A percentile compares a stretch with the other conserved stretches of the same genome.
Evolutionary conservation across 768 basidiomycete species (phyloP).

Genomic region (Lactifluus rugatus): DNA sequence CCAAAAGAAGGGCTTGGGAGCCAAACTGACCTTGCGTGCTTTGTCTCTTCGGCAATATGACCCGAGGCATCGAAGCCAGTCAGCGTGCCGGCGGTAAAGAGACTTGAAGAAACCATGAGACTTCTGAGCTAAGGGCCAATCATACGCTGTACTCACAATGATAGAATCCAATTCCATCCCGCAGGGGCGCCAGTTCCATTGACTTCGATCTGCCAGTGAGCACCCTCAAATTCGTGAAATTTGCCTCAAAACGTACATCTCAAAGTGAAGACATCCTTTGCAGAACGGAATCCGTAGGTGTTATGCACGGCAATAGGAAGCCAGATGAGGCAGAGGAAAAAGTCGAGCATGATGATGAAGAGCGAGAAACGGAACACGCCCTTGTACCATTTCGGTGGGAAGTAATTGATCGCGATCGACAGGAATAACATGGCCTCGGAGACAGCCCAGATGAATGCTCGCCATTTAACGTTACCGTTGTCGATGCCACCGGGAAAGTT

Average conservation of each 20-base stretch:
- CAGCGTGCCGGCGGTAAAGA: conserved; percentile 80
- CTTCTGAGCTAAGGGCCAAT: neutral
- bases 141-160: conserved; percentile 44
- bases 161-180: conserved; percentile 88
- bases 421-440: conserved; percentile 64
- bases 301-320: conserved; percentile 82
- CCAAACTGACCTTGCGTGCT: conserved; percentile 50
- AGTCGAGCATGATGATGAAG: conserved; percentile 72
- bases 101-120: conserved; percentile 31
- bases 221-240: neutral
- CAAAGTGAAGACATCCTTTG: conserved; percentile 74
- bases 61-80: conserved; percentile 89
- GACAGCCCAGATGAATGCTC: conserved; percentile 75
- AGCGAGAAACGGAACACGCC: conserved; percentile 69
- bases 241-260: conserved; percentile 44
- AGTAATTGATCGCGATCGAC: conserved; percentile 74
- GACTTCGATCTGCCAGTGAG: conserved; percentile 36
- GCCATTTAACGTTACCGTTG: conserved; percentile 71
- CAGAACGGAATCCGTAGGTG: conserved; percentile 82
- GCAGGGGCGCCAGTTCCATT: conserved; percentile 83
- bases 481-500: conserved; percentile 74
- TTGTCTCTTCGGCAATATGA: conserved; percentile 83
- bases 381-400: conserved; percentile 70
- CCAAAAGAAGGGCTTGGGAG: conserved; percentile 1
- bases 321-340: conserved; percentile 84